Conservation (phyloP, 306 rosid species). For the Acacia confusa region DNA sequence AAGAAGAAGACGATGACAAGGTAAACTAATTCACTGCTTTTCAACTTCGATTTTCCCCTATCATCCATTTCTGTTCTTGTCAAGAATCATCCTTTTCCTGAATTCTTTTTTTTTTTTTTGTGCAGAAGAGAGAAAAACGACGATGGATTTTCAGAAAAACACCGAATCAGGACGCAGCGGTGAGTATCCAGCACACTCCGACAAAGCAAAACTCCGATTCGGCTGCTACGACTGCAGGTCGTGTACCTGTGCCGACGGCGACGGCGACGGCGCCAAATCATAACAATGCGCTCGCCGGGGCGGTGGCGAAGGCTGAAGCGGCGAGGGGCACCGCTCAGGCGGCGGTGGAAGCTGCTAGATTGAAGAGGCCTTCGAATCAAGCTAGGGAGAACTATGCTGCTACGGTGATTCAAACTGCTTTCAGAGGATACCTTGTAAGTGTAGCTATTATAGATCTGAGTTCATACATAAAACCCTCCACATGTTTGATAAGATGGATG, state of each 20-base stretch:
- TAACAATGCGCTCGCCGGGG: constrained; percentile 72
- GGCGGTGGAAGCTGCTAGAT: constrained; percentile 67
- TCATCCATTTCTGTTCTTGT: background rate
- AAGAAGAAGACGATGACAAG: constrained; percentile 84
- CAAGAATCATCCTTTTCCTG: background rate
- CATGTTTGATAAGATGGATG: background rate
- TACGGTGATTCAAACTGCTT: constrained; percentile 76
- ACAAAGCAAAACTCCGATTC: constrained; percentile 37
- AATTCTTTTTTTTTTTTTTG: background rate
- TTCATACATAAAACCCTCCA: background rate
- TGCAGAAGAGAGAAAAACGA: constrained; percentile 82
- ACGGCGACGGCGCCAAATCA: constrained; percentile 36
- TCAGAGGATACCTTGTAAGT: constrained; percentile 90
- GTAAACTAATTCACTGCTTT: constrained; percentile 21
- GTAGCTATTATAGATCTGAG: constrained; percentile 21
- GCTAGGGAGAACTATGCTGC: constrained; percentile 55
- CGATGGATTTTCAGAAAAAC: constrained; percentile 85
- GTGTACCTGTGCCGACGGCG: constrained; percentile 24
- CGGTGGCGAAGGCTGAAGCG: constrained; percentile 75
- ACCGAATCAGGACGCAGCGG: constrained; percentile 50
- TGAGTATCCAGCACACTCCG: constrained; percentile 36
- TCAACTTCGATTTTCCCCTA: background rate
- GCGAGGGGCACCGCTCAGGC: constrained; percentile 84
- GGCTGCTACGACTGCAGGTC: constrained; percentile 30
- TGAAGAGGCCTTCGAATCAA: constrained; percentile 52